phyloP scores from a whole-genome alignment of 1,284 basidiomycete species.

The Porogramme epimiltina region DNA sequence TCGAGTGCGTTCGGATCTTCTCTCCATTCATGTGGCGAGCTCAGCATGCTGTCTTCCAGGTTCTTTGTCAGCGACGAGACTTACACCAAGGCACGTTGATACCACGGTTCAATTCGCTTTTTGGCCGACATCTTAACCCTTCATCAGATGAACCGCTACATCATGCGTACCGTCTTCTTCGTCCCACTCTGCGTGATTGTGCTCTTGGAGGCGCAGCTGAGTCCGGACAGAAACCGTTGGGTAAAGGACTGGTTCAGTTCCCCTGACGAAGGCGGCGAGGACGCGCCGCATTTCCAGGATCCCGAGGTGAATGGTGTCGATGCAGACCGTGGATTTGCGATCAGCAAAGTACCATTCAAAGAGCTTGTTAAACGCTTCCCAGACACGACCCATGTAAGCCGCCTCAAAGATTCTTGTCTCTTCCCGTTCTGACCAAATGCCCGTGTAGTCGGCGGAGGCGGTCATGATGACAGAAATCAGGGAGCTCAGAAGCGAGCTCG shows the following conservation, averaged over 20 bases:
- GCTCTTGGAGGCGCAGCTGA: constrained; percentile 69
- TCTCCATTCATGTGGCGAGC: neutral
- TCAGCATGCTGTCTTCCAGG: constrained; percentile 35
- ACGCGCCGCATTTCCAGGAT: constrained; percentile 55
- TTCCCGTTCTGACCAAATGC: constrained; percentile 11
- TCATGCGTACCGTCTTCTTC: constrained; percentile 83
- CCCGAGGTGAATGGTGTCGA: constrained; percentile 66
- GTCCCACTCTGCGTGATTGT: constrained; percentile 77
- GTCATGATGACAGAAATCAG: constrained; percentile 69
- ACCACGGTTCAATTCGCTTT: neutral
- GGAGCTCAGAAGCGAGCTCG: constrained; percentile 58
- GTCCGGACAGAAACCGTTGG: constrained; percentile 57
- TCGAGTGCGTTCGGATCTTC: constrained; percentile 63
- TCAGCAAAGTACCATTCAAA: constrained; percentile 75
- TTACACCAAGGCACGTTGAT: constrained; percentile 56
- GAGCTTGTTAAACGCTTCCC: constrained; percentile 81
- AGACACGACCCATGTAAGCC: constrained; percentile 66
- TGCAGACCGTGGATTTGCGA: constrained; percentile 56
- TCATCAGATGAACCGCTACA: constrained; percentile 67
- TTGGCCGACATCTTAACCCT: neutral
- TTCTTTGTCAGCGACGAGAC: constrained; percentile 45
- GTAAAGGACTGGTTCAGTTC: constrained; percentile 68
- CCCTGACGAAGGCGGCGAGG: constrained; percentile 67
- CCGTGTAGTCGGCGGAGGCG: constrained; percentile 69
- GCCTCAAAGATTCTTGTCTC: constrained; percentile 6